phyloP scores from a whole-genome alignment of 75 land plant species.

The Gnetum montanum region DNA sequence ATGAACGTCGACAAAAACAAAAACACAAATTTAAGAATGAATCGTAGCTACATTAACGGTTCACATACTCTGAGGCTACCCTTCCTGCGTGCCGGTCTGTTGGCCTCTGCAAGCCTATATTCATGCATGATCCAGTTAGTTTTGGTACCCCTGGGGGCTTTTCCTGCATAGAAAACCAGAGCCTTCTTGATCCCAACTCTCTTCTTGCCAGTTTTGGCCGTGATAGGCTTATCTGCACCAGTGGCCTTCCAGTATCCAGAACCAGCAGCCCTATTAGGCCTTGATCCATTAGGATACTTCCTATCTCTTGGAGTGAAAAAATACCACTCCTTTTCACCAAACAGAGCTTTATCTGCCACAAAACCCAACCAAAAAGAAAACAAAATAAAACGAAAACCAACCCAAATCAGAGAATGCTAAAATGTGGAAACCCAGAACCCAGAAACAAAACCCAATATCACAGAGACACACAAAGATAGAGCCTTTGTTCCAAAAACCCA shows the following conservation, averaged over 20 bases:
- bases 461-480: no score
- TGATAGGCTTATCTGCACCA: conserved; percentile 9
- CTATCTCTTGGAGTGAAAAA: conserved; percentile 8
- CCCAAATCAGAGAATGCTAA: no score
- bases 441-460: no score
- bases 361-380: not conserved
- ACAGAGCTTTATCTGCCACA: conserved; percentile 4
- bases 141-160: conserved; percentile 9
- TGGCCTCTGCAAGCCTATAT: conserved; percentile 6
- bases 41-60: no score
- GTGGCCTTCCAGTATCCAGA: conserved; percentile 16
- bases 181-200: conserved; percentile 10
- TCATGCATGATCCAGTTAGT: conserved; percentile 16
- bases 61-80: conserved; percentile 1
- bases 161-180: conserved; percentile 13
- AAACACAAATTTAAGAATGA: no score
- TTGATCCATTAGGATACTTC: conserved; percentile 12
- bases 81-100: conserved; percentile 6
- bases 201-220: not conserved
- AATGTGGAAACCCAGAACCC: no score
- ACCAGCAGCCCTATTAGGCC: conserved; percentile 12
- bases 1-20: no score
- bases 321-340: conserved; percentile 9
- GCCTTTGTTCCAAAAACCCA: no score
- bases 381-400: not conserved